Evolutionary conservation across 1,139 yeast species (phyloP), one percentile per base, ranked within the genome.

Genomic region (Meyerozyma sp.): DNA sequence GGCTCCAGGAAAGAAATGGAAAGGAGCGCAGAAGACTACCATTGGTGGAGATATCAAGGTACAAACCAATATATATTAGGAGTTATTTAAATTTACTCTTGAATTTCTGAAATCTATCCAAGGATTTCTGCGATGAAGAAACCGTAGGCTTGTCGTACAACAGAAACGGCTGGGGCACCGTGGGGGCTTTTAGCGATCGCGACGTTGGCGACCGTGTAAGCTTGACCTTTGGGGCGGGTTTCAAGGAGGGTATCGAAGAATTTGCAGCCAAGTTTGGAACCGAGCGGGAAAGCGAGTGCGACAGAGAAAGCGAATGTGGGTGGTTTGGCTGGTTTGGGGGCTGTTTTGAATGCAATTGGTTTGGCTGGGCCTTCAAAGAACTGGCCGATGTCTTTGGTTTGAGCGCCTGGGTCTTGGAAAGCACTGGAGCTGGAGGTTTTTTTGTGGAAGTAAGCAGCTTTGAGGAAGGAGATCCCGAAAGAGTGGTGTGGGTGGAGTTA

Each of bases 1-100:
- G 55, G 60, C 68, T 40, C 80, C 93, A 10, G 94, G 93, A 43
- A 75, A 73, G 48, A 74, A 74, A 49, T 91, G 96, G 96, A 62
- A 68, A 32, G 87, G 81, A 23, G 68, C 79, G 42, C 95, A 90
- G 66, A 66, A 72, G 58, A 65, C 82, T 44, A 52, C 58, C n/a
- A 40, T 61, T 38, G 73, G 73, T 3, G 78, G 77, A 7, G 75
- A 71, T 18, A 73, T 73, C 49, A 66, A 65, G 46, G 67, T 73
- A 32, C 78, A 73, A 50, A 54, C 71, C 20, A 69, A 72, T 50
- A 72, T 73, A 36, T 73, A 52, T 51, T 63, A 59, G 45, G 16
- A 32, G 18, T 45, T 48, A 63, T 42, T 58, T 58, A 44, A 64
- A 65, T 42, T 56, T 57, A 27, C 57, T 62, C 49, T 60, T 65